Base-by-base conservation (phyloP, 306 rosid genomes). In the Arachis hypogaea region DNA sequence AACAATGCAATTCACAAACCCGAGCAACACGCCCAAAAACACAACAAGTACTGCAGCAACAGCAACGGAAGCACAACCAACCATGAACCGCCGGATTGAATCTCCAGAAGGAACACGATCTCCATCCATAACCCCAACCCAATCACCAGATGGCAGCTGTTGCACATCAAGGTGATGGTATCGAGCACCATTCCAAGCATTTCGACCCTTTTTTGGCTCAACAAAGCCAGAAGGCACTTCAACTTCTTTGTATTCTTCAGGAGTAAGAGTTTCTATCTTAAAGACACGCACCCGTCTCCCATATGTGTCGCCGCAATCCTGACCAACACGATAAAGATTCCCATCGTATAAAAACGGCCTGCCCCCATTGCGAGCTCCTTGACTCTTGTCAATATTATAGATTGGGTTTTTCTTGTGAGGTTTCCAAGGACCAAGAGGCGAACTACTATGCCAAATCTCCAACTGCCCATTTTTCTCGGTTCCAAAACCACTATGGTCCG, bases 21-120 rank as follows among this genome's bases (percentile, higher is more conserved):
- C 98, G 43, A 88, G 87, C 57, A 92, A 71, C 60, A 88, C 89
- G 41, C 99, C 98, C 69, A 92, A 73, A 47, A 90, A 75, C 55
- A 87, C 79, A 68, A 92, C 82, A 50, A 92, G 90, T 47, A 87
- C 36, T 66, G 92, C 89, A 72, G 92, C 93, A 55, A 82, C 77
- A 6, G 86, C 81, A 57, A 95, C 85, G 12, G 92, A 90, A 73
- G 82, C 80, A 70, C 89, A 89, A 28, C 99, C 99, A 73, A 92
- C 85, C 68, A 92, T 66, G 56, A 92, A 82, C 66, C 99, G 89
- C 69, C 61, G 76, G 70, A 74, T 64, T 60, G 89, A 63, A 82
- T 95, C 98, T 41, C 99, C 98, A 7, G 99, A 95, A 66, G 98
- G 99, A 62, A 95, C 90, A 4, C 97, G 93, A 74, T 95, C 99